These are phyloP conservation scores for Annulohypoxylon nitens DNA, from an alignment of 495 filamentous ascomycete species.

Conservation along the genomic window DNA sequence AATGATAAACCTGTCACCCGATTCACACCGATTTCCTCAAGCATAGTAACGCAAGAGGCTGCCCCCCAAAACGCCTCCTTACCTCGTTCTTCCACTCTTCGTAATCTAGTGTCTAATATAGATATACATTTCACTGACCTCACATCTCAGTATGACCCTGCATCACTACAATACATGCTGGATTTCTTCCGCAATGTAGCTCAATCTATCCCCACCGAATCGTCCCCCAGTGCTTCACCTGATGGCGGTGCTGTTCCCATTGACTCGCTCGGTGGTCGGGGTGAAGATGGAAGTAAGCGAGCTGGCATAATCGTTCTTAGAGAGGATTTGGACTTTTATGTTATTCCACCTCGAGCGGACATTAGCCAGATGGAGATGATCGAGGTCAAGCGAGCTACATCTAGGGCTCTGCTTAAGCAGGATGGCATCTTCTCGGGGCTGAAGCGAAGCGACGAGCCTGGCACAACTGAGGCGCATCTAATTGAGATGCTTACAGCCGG, in stretches of 20 bases:
- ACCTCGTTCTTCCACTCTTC: constrained; percentile 47
- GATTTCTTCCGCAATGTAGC: constrained; percentile 98
- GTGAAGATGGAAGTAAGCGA: constrained; percentile 72
- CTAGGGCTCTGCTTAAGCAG: constrained; percentile 85
- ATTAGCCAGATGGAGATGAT: constrained; percentile 94
- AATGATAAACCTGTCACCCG: constrained; percentile 43
- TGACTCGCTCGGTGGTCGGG: constrained; percentile 57
- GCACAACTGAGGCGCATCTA: constrained; percentile 97
- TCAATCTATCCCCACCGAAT: constrained; percentile 85
- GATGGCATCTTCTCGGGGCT: constrained; percentile 97
- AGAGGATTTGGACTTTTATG: constrained; percentile 98
- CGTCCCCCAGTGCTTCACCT: constrained; percentile 70
- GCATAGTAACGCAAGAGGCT: constrained; percentile 32
- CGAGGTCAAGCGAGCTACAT: constrained; percentile 94
- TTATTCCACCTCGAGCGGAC: constrained; percentile 87
- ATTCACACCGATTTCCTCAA: constrained; percentile 37
- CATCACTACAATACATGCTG: constrained; percentile 97
- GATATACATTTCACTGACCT: constrained; percentile 70
- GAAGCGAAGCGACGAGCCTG: constrained; percentile 92
- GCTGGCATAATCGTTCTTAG: constrained; percentile 97
- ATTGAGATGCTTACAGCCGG: constrained; percentile 99
- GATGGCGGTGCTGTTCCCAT: constrained; percentile 75
- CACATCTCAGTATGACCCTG: constrained; percentile 87
- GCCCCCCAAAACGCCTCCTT: constrained; percentile 43
- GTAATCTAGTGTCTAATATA: constrained; percentile 61